Evolutionary conservation across 106 monocot species (phyloP).

Genomic region (Allium cepa): DNA sequence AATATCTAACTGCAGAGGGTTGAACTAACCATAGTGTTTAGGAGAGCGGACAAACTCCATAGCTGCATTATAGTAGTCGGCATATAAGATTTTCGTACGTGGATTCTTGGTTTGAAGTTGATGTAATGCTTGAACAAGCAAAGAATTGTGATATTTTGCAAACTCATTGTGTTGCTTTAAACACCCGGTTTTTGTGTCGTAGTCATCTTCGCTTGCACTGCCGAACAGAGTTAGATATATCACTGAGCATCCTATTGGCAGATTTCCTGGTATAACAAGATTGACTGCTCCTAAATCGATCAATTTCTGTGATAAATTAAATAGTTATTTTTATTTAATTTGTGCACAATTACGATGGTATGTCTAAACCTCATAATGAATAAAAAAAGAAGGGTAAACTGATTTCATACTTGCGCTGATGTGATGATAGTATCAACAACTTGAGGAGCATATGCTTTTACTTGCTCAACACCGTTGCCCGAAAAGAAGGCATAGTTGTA

Average conservation of each 20-base stretch:
- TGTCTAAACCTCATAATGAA: background rate
- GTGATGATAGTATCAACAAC: slow-evolving; percentile 19
- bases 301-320: slow-evolving; percentile 12
- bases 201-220: slow-evolving; percentile 7
- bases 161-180: slow-evolving; percentile 26
- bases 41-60: slow-evolving; percentile 20
- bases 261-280: slow-evolving; percentile 23
- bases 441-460: slow-evolving; percentile 13
- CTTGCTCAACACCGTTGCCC: slow-evolving; percentile 11
- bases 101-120: slow-evolving; percentile 23
- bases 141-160: slow-evolving; percentile 27
- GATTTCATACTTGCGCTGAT: slow-evolving; percentile 18
- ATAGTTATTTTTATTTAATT: too few species aligned
- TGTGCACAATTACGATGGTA: too few species aligned
- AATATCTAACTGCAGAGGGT: background rate
- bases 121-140: slow-evolving; percentile 16
- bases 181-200: slow-evolving; percentile 30
- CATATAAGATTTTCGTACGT: slow-evolving; percentile 14
- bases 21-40: slow-evolving; percentile 20
- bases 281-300: slow-evolving; percentile 21
- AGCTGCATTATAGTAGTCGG: slow-evolving; percentile 22
- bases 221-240: slow-evolving; percentile 14
- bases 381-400: background rate
- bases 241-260: slow-evolving; percentile 31
- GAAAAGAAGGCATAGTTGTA: slow-evolving; percentile 10